phyloP scores from a whole-genome alignment of 2,329 filamentous ascomycete genomes.

The Colletotrichum magnum region DNA sequence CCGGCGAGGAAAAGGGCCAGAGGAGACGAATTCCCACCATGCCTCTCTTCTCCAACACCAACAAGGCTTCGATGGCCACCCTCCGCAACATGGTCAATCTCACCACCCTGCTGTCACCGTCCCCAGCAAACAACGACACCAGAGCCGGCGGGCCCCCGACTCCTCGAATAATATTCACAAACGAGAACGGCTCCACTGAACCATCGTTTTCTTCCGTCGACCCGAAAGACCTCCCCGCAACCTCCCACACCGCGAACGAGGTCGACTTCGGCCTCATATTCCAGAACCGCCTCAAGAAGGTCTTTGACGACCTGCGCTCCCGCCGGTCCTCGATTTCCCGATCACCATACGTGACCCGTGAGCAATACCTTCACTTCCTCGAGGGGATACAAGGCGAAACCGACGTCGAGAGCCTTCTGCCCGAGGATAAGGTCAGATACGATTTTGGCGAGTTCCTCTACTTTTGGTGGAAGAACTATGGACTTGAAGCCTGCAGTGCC shows the following conservation, averaged over 20 bases:
- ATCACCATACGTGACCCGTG: constrained; percentile 48
- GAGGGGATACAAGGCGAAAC: constrained; percentile 62
- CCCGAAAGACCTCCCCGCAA: constrained; percentile 24
- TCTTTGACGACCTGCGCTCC: constrained; percentile 63
- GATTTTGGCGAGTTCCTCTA: constrained; percentile 65
- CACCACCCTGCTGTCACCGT: constrained; percentile 50
- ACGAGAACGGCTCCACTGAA: constrained; percentile 38
- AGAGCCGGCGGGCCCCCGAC: constrained; percentile 42
- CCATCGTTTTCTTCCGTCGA: constrained; percentile 32
- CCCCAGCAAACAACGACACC: constrained; percentile 48
- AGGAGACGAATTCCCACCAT: constrained; percentile 53
- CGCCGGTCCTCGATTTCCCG: constrained; percentile 48
- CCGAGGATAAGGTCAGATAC: constrained; percentile 58
- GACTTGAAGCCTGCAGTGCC: constrained; percentile 61
- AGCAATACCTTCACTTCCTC: constrained; percentile 65
- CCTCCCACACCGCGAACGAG: constrained; percentile 42
- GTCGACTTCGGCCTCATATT: constrained; percentile 64
- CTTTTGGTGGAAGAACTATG: constrained; percentile 60
- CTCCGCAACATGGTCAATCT: constrained; percentile 52
- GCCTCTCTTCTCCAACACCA: constrained; percentile 56
- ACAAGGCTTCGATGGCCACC: constrained; percentile 47
- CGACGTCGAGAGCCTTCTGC: constrained; percentile 46
- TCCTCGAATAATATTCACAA: constrained; percentile 39
- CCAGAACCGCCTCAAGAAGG: constrained; percentile 60
- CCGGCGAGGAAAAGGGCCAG: constrained; percentile 28